phyloP scores from a whole-genome alignment of 345 rosid species.

The Gossypium herbaceum region DNA sequence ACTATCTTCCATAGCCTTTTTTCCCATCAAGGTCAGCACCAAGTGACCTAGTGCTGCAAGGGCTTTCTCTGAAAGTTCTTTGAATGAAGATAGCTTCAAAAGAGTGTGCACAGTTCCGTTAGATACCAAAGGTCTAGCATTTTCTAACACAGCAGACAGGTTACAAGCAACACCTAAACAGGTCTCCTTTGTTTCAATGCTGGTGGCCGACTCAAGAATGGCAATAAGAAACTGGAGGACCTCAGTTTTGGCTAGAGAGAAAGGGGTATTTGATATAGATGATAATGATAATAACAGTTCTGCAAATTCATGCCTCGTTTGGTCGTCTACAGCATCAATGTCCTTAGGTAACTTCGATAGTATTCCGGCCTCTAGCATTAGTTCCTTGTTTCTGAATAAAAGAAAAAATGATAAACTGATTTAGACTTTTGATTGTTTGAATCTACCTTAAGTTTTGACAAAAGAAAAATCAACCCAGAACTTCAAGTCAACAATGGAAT shows the following conservation, averaged over 20 bases:
- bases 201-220: conserved; percentile 46
- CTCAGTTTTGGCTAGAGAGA: conserved; percentile 43
- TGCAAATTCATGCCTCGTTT: conserved; percentile 48
- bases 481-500: conserved; percentile 4
- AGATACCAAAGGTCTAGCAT: conserved; percentile 50
- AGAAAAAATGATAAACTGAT: neutral
- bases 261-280: conserved; percentile 44
- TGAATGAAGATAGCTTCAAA: conserved; percentile 37
- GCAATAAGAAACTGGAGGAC: conserved; percentile 52
- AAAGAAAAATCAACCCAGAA: neutral
- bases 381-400: conserved; percentile 71
- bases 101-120: conserved; percentile 52
- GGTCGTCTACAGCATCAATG: conserved; percentile 39
- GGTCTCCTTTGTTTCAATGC: conserved; percentile 43
- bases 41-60: conserved; percentile 69
- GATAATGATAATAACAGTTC: conserved; percentile 64
- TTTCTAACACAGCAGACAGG: conserved; percentile 58
- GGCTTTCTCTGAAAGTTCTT: conserved; percentile 59
- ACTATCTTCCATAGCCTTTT: conserved; percentile 63
- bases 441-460: neutral
- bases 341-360: conserved; percentile 59
- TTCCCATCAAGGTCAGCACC: conserved; percentile 70
- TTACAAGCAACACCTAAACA: conserved; percentile 58
- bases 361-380: conserved; percentile 78
- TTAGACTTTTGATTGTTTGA: neutral